phyloP scores from a whole-genome alignment of 768 basidiomycete genomes.

The Tulasnella sp. region DNA sequence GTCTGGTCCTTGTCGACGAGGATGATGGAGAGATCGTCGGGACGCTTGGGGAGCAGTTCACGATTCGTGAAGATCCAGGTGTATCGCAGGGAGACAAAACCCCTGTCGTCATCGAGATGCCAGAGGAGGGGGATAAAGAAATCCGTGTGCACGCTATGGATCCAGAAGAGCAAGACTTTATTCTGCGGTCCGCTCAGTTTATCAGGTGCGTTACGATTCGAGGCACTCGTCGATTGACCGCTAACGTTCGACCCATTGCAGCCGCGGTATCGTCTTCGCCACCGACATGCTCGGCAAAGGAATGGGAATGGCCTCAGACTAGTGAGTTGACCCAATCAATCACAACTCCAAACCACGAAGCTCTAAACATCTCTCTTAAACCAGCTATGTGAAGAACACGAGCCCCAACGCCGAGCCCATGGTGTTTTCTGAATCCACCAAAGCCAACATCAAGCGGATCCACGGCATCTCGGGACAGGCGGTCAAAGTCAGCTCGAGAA shows the following conservation, averaged over 20 bases:
- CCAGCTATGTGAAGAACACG: slow-evolving; percentile 44
- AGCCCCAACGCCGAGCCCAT: slow-evolving; percentile 41
- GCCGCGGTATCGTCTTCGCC: slow-evolving; percentile 55
- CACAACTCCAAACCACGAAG: neutral
- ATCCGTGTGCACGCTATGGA: slow-evolving; percentile 52
- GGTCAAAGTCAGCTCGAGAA: slow-evolving; percentile 52
- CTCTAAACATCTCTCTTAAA: neutral
- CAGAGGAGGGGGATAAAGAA: slow-evolving; percentile 35
- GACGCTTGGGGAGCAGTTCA: slow-evolving; percentile 46
- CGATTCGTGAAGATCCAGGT: slow-evolving; percentile 46
- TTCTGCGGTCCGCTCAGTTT: slow-evolving; percentile 45
- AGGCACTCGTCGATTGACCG: too few species aligned
- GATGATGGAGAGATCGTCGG: slow-evolving; percentile 61
- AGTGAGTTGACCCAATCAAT: slow-evolving; percentile 13
- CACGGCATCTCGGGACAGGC: slow-evolving; percentile 57
- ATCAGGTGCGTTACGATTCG: slow-evolving; percentile 48
- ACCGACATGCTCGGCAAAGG: slow-evolving; percentile 52
- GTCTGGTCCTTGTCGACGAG: slow-evolving; percentile 61
- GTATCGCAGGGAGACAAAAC: slow-evolving; percentile 41
- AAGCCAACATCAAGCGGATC: slow-evolving; percentile 44
- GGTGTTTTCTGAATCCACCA: slow-evolving; percentile 49
- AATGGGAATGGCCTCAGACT: slow-evolving; percentile 47
- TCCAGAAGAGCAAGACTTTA: slow-evolving; percentile 58
- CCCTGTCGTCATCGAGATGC: slow-evolving; percentile 64
- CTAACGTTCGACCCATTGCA: slow-evolving; percentile 20